Conservation (phyloP, 1,139 yeast genomes). For the Saccharomyces hybrid region DNA sequence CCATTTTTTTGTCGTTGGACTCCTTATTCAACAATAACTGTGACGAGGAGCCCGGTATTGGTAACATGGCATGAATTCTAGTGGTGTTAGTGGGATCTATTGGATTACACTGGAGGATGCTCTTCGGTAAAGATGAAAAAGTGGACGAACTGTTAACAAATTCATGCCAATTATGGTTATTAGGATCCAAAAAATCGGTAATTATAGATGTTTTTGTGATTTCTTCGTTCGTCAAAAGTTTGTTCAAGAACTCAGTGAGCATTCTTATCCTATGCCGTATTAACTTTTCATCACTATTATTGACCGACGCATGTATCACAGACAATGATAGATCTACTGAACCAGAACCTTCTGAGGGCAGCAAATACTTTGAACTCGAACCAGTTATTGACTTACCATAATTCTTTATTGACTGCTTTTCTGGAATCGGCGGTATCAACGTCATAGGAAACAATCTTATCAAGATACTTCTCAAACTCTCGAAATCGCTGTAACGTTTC, state of each 20-base stretch:
- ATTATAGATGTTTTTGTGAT: slow-evolving; percentile 53
- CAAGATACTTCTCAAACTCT: slow-evolving; percentile 63
- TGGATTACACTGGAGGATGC: slow-evolving; percentile 48
- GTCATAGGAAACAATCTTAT: slow-evolving; percentile 72
- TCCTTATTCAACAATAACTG: neutral
- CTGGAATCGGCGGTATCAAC: slow-evolving; percentile 91
- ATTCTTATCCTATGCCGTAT: slow-evolving; percentile 32
- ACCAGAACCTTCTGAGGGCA: slow-evolving; percentile 28
- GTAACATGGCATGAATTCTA: slow-evolving; percentile 55
- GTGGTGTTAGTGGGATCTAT: slow-evolving; percentile 45
- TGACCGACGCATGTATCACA: slow-evolving; percentile 26
- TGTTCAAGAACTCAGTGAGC: slow-evolving; percentile 28
- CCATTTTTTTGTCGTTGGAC: slow-evolving; percentile 11
- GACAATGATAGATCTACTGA: slow-evolving; percentile 27
- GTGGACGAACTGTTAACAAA: slow-evolving; percentile 51
- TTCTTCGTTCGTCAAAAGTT: slow-evolving; percentile 22
- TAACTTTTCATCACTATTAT: slow-evolving; percentile 27
- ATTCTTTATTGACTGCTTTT: slow-evolving; percentile 51
- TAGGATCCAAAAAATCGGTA: slow-evolving; percentile 75
- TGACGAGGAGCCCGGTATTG: slow-evolving; percentile 34
- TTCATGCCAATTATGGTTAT: slow-evolving; percentile 56
- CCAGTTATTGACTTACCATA: slow-evolving; percentile 29
- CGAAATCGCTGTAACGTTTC: slow-evolving; percentile 89
- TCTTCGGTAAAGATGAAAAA: slow-evolving; percentile 46
- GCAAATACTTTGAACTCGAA: slow-evolving; percentile 22